Conservation (phyloP, 2,329 filamentous ascomycete species). For the Fusarium pseudocircinatum region DNA sequence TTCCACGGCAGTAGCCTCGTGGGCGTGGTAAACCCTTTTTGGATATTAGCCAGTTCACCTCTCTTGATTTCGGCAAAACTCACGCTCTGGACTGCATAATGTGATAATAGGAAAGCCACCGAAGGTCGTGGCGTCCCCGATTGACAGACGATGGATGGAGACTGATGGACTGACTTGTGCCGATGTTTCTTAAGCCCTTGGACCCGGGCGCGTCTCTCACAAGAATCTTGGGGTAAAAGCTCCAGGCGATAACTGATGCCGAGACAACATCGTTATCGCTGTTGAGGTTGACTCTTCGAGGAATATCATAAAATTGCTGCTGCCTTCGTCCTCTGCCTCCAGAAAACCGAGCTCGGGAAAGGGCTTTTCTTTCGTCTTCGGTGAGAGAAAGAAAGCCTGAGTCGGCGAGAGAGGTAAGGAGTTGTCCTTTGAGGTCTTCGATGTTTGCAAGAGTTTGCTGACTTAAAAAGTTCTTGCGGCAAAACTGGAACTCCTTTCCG, state of each 20-base stretch:
- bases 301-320: constrained; percentile 83
- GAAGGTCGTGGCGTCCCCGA: constrained; percentile 72
- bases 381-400: constrained; percentile 83
- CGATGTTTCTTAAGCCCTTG: constrained; percentile 89
- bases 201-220: constrained; percentile 73
- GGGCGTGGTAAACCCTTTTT: constrained; percentile 83
- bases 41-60: constrained; percentile 13
- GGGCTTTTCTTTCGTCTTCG: constrained; percentile 72
- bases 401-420: constrained; percentile 85
- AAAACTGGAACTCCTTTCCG: constrained; percentile 86
- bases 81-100: constrained; percentile 93
- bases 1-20: constrained; percentile 84
- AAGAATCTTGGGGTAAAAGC: constrained; percentile 94
- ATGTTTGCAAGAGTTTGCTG: constrained; percentile 90
- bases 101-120: constrained; percentile 94
- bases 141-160: constrained; percentile 92
- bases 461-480: constrained; percentile 92
- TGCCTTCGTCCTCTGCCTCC: constrained; percentile 65
- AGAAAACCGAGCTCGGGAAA: constrained; percentile 74
- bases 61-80: constrained; percentile 44
- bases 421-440: constrained; percentile 93
- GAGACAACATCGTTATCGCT: constrained; percentile 83
- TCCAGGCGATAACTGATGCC: constrained; percentile 87
- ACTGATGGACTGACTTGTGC: constrained; percentile 90
- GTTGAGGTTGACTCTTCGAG: constrained; percentile 76